Evolutionary conservation across 805 yeast species (phyloP).

Genomic region (Candida nonsorbophila): DNA sequence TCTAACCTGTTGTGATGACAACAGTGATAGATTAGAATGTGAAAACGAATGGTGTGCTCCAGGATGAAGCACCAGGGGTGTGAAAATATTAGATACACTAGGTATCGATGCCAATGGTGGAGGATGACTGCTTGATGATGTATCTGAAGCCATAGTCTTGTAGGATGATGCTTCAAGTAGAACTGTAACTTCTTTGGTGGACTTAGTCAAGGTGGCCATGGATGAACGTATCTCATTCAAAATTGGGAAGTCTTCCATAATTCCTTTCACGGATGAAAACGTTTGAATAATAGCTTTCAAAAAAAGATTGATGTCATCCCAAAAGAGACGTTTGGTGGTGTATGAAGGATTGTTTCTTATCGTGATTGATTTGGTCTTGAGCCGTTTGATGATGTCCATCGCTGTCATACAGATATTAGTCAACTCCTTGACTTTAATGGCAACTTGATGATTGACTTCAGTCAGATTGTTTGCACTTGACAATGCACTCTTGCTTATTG

Average conservation of each 20-base stretch:
- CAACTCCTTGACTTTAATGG: conserved; percentile 67
- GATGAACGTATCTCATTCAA: conserved; percentile 76
- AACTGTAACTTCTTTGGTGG: conserved; percentile 90
- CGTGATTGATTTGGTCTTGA: conserved; percentile 49
- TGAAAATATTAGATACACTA: conserved; percentile 27
- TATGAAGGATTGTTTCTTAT: conserved; percentile 44
- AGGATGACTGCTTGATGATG: conserved; percentile 10
- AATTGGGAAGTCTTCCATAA: conserved; percentile 77
- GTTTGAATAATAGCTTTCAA: conserved; percentile 80
- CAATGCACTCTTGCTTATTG: conserved; percentile 60
- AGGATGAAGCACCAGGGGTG: conserved; percentile 24
- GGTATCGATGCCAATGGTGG: conserved; percentile 24
- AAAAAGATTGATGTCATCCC: conserved; percentile 82
- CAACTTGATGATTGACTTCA: conserved; percentile 38
- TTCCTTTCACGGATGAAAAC: conserved; percentile 73
- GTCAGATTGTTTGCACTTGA: conserved; percentile 30
- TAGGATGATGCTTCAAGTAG: conserved; percentile 54
- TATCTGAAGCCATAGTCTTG: conserved; percentile 22
- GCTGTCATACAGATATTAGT: conserved; percentile 74
- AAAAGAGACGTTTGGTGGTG: conserved; percentile 57
- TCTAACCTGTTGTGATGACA: conserved; percentile 11
- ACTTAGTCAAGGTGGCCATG: conserved; percentile 75
- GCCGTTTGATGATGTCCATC: conserved; percentile 72
- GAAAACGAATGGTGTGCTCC: conserved; percentile 4
- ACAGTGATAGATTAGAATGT: conserved; percentile 5